phyloP scores from a whole-genome alignment of 2,329 filamentous ascomycete genomes.

The Botrytis deweyae region DNA sequence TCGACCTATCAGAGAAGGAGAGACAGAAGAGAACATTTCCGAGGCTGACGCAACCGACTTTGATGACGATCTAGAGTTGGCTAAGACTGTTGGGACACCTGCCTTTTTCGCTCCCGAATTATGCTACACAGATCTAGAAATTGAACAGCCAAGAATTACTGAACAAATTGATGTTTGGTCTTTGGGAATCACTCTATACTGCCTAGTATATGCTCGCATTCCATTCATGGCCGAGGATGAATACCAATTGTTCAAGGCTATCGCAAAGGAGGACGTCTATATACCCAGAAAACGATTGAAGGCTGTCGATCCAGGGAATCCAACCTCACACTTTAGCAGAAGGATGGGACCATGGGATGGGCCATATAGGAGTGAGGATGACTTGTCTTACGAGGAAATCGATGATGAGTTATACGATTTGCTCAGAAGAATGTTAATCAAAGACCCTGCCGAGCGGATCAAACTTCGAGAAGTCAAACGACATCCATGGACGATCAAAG shows the following conservation, averaged over 20 bases:
- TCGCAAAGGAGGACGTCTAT: constrained; percentile 89
- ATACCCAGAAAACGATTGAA: constrained; percentile 81
- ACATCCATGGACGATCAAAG: constrained; percentile 85
- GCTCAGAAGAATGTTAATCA: constrained; percentile 74
- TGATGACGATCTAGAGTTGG: constrained; percentile 92
- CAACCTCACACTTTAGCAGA: constrained; percentile 56
- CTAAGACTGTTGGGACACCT: constrained; percentile 95
- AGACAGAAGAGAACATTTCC: constrained; percentile 69
- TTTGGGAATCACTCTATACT: constrained; percentile 91
- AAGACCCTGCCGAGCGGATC: constrained; percentile 87
- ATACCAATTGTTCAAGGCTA: constrained; percentile 86
- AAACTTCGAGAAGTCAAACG: constrained; percentile 88
- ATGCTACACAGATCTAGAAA: constrained; percentile 78
- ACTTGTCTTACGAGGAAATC: constrained; percentile 81
- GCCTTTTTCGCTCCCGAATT: constrained; percentile 97
- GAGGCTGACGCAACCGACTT: constrained; percentile 84
- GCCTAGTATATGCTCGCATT: constrained; percentile 88
- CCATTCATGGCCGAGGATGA: constrained; percentile 92
- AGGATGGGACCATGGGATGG: constrained; percentile 47
- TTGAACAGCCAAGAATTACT: constrained; percentile 73
- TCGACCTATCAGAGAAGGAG: constrained; percentile 78
- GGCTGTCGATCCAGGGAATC: constrained; percentile 64
- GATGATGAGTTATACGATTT: constrained; percentile 79
- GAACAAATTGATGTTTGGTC: constrained; percentile 98
- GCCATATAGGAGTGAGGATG: constrained; percentile 73